phyloP scores from a whole-genome alignment of 495 filamentous ascomycete species.

The Hypoxylon crocopeplum region DNA sequence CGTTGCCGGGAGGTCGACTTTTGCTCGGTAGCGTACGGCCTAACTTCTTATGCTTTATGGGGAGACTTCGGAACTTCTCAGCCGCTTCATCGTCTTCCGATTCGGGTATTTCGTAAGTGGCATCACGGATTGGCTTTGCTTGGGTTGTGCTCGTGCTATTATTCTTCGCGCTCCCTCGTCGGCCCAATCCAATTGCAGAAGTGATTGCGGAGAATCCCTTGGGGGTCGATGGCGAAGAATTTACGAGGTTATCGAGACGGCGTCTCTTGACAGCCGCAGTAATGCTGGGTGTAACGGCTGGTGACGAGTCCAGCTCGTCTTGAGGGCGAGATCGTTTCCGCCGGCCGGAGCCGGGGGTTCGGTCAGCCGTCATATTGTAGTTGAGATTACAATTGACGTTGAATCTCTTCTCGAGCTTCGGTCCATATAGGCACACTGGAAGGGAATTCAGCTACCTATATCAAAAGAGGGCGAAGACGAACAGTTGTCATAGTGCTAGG shows the following conservation, averaged over 20 bases:
- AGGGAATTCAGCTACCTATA: no score
- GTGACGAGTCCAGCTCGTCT: slow-evolving; percentile 29
- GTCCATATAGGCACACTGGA: slow-evolving; percentile 6
- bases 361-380: slow-evolving; percentile 29
- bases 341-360: slow-evolving; percentile 31
- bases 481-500: no score
- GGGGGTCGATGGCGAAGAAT: slow-evolving; percentile 30
- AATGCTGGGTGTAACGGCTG: slow-evolving; percentile 27
- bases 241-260: slow-evolving; percentile 33
- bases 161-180: slow-evolving; percentile 6
- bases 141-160: neutral
- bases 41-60: slow-evolving; percentile 33
- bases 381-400: neutral
- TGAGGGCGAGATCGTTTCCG: slow-evolving; percentile 38
- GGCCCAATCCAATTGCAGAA: slow-evolving; percentile 28
- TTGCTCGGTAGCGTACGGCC: slow-evolving; percentile 2
- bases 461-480: no score
- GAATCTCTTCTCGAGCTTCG: neutral
- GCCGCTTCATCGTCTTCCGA: slow-evolving; percentile 21
- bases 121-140: slow-evolving; percentile 8
- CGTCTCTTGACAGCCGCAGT: slow-evolving; percentile 40
- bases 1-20: slow-evolving; percentile 25
- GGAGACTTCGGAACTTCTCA: slow-evolving; percentile 22
- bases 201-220: slow-evolving; percentile 35
- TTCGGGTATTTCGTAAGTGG: slow-evolving; percentile 38